Evolutionary conservation across 2,329 filamentous ascomycete species (phyloP), one percentile per base, ranked within the genome.

Genomic region (Hypoxylon rubiginosum): DNA sequence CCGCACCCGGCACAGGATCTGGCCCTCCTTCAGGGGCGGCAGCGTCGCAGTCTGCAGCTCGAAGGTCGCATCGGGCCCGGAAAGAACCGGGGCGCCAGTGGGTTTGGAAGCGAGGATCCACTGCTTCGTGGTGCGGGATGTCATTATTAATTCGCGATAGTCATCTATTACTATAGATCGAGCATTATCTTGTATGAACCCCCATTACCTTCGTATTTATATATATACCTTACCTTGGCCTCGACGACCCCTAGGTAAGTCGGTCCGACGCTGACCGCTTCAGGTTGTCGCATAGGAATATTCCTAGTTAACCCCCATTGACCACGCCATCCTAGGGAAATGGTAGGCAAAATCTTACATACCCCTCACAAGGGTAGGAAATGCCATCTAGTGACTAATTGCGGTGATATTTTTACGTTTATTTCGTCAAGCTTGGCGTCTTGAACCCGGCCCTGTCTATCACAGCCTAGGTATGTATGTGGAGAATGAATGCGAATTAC

Each of bases 31-130:
- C 10, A 76, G 64, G 17, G 68, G 34, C 7, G 73, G 72, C 8
- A 76, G 66, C 24, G 66, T 62, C 10, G 58, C 58, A 15, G 71
- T 74, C 66, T 75, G 66, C 32, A 76, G 69, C 46, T 68, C 71
- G 58, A 74, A 76, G 3, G 75, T 76, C 19, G 74, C 70, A 36
- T 75, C 63, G 8, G 73, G 72, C 19, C 75, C 75, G 15, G 67
- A 63, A 13, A 75, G 63, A 21, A 75, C 60, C 26, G 74, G 75
- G 2, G 68, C 63, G 28, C 68, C 71, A 7, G 61, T 59, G 9
- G 75, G 73, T 59, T 75, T 74, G 24, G 67, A 69, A 10, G 71
- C 69, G 21, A 76, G 66, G 17, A 76, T 57, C 75, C 74, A 76
- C 56, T 75, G 74, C 64, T 74, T 75, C 2, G 75, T 75, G 32